These are phyloP conservation scores for Chrysoporthe deuterocubensis DNA, from an alignment of 2,329 filamentous ascomycete genomes.

Conservation along the genomic window DNA sequence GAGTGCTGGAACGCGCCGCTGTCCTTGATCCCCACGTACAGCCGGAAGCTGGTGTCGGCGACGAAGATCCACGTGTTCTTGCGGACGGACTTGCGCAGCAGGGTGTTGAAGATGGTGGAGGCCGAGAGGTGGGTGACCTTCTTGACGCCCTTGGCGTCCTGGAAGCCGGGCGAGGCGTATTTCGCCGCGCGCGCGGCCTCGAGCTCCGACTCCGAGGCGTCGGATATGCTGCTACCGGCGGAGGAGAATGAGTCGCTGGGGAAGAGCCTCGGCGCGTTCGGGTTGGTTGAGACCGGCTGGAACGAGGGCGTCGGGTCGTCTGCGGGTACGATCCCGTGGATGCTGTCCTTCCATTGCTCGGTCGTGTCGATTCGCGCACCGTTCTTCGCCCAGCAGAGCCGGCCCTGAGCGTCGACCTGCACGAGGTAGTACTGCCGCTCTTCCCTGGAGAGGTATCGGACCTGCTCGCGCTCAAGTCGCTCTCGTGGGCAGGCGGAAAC, in stretches of 20 bases:
- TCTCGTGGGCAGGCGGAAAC: constrained; percentile 74
- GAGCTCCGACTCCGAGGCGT: constrained; percentile 45
- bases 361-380: constrained; percentile 77
- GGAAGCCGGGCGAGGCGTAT: constrained; percentile 67
- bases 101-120: constrained; percentile 75
- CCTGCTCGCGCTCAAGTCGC: constrained; percentile 74
- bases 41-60: constrained; percentile 79
- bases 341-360: constrained; percentile 75
- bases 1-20: constrained; percentile 89
- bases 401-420: constrained; percentile 72
- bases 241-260: constrained; percentile 34
- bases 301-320: constrained; percentile 65
- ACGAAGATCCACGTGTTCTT: constrained; percentile 96
- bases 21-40: constrained; percentile 91
- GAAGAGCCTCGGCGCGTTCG: constrained; percentile 32
- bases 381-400: constrained; percentile 88
- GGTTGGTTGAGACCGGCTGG: constrained; percentile 40
- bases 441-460: constrained; percentile 82
- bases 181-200: constrained; percentile 65
- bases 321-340: constrained; percentile 70
- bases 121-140: constrained; percentile 69
- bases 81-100: constrained; percentile 77
- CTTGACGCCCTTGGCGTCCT: constrained; percentile 62
- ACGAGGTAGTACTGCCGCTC: constrained; percentile 83
- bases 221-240: constrained; percentile 29